Conservation (phyloP, 495 filamentous ascomycete species). For the Gamarada debralockiae region DNA sequence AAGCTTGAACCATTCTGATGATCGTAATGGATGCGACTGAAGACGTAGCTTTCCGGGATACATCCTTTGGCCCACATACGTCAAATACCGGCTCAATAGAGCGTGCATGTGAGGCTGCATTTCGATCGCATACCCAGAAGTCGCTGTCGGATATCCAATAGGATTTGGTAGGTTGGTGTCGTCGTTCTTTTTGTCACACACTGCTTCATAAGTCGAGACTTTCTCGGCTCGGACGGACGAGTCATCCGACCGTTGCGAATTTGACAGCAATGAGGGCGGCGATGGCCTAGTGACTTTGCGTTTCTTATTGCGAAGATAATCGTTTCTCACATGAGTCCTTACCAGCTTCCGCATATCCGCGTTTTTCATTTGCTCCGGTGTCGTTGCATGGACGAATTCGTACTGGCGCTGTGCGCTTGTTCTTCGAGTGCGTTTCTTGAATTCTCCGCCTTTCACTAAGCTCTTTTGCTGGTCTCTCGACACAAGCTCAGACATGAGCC, state of each 20-base stretch:
- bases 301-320: not conserved
- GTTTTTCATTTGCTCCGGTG: not conserved
- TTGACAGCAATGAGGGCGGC: not conserved
- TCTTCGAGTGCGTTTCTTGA: not conserved
- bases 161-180: not conserved
- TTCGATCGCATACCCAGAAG: conserved; percentile 4
- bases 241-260: too few relatives aligned
- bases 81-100: conserved; percentile 10
- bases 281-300: not conserved
- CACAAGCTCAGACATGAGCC: too few relatives aligned
- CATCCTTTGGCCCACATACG: not conserved
- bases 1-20: conserved; percentile 10
- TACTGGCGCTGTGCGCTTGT: not conserved
- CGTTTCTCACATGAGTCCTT: conserved; percentile 6
- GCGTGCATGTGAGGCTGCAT: conserved; percentile 5
- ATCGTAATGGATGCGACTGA: not conserved
- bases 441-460: too few relatives aligned
- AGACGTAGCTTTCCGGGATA: conserved; percentile 2
- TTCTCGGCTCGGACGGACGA: not conserved
- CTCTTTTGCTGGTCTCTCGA: not conserved
- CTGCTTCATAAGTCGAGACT: not conserved
- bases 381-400: conserved; percentile 4
- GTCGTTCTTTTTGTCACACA: not conserved
- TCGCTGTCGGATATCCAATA: conserved; percentile 2
- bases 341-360: not conserved